These are phyloP conservation scores for Boletus reticuloceps DNA, from an alignment of 768 basidiomycete species.

Conservation along the genomic window DNA sequence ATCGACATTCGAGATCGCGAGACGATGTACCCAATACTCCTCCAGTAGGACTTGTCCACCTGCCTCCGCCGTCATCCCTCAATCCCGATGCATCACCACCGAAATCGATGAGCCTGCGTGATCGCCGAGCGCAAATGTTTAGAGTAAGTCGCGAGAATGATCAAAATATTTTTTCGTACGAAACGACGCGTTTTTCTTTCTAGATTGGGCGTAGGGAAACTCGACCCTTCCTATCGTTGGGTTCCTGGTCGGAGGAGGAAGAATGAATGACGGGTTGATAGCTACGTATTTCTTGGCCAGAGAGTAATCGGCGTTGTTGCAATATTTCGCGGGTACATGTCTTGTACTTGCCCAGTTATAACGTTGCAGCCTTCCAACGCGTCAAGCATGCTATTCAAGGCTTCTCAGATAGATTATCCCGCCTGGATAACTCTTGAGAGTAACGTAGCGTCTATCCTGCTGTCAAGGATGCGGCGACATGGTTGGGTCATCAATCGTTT, in stretches of 20 bases:
- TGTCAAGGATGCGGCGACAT: too few relatives aligned
- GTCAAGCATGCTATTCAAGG: too few relatives aligned
- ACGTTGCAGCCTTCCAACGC: too few relatives aligned
- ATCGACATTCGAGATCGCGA: neutral
- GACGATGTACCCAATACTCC: neutral
- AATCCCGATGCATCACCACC: conserved; percentile 13
- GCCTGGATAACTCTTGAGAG: too few relatives aligned
- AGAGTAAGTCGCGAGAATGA: conserved; percentile 13
- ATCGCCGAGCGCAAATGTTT: conserved; percentile 30
- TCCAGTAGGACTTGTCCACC: neutral
- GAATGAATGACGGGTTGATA: too few relatives aligned
- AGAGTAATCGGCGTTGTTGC: too few relatives aligned
- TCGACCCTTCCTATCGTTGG: conserved; percentile 29
- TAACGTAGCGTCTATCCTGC: too few relatives aligned
- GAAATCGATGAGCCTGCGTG: conserved; percentile 31
- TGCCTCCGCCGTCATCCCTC: neutral
- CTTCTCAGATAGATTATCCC: too few relatives aligned
- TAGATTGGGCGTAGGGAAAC: conserved; percentile 27
- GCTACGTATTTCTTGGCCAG: too few relatives aligned
- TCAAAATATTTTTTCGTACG: neutral
- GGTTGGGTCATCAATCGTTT: too few relatives aligned
- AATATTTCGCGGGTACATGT: too few relatives aligned
- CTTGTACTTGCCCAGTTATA: too few relatives aligned
- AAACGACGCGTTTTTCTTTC: neutral
- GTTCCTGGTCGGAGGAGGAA: conserved; percentile 27